A percentile compares a stretch with the other conserved stretches of the same genome.
phyloP scores from a whole-genome alignment of 1,139 yeast genomes.

The Protomyces arabidopsidicola region DNA sequence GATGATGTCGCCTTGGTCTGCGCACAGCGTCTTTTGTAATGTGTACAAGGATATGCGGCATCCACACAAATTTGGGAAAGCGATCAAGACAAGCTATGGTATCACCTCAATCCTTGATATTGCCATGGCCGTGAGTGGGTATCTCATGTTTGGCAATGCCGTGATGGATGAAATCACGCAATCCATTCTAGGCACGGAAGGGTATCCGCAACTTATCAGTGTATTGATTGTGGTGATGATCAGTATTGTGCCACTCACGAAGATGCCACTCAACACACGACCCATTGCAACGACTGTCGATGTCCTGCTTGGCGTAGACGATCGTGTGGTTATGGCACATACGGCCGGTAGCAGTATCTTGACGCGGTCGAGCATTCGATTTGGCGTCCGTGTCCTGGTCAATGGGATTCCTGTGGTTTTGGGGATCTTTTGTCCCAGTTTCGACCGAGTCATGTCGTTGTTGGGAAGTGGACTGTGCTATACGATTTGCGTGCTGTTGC shows the following conservation, averaged over 20 bases:
- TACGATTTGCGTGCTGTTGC: conserved; percentile 72
- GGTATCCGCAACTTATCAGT: conserved; percentile 67
- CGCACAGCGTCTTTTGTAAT: conserved; percentile 82
- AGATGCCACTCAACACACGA: conserved; percentile 79
- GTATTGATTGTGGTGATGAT: conserved; percentile 63
- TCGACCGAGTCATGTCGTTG: conserved; percentile 77
- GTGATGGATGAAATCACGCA: conserved; percentile 82
- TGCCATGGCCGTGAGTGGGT: conserved; percentile 74
- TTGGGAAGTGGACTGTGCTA: conserved; percentile 79
- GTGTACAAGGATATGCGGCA: conserved; percentile 78
- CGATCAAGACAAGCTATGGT: conserved; percentile 54
- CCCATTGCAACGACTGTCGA: conserved; percentile 76
- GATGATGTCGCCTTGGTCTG: conserved; percentile 86
- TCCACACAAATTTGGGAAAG: conserved; percentile 51
- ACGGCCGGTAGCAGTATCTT: conserved; percentile 11
- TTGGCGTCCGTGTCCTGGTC: conserved; percentile 42
- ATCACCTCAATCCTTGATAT: conserved; percentile 69
- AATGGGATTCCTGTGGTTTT: conserved; percentile 47
- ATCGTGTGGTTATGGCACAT: conserved; percentile 10
- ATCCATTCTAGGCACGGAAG: conserved; percentile 61
- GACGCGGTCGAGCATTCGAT: conserved; percentile 21
- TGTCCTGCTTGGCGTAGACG: conserved; percentile 42
- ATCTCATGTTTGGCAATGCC: conserved; percentile 74
- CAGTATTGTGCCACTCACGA: conserved; percentile 79
- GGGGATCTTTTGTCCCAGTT: conserved; percentile 63